Base-by-base conservation (phyloP, 495 filamentous ascomycete species). In the Tuber melanosporum region DNA sequence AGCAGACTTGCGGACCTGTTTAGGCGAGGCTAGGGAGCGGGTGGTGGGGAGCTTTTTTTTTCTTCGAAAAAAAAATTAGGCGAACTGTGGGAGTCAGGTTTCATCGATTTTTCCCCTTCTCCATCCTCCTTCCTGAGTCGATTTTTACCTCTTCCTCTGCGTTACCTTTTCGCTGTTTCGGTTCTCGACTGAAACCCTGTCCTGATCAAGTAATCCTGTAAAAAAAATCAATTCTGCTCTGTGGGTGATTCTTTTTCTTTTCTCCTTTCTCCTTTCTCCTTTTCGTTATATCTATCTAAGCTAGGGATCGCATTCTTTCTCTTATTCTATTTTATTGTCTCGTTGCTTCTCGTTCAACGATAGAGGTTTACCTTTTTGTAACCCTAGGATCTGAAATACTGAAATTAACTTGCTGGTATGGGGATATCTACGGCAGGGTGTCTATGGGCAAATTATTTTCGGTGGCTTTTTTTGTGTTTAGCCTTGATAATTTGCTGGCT, bases 31-130 rank as follows among this genome's bases (percentile, higher is more conserved):
- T 66, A 15, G 57, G 57, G 26, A 66, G 57, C 26, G 10, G n/a
- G 3, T 3, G 26, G 14, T 12, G n/a, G 10, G n/a, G 20, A 8
- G 7, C 12, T 32, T 66, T 32, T n/a, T 10, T 66, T 14, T 17
- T 22, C 6, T 49, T 0, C 0, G 6, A 49, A 22, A 66, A 66
- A 32, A 32, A 5, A 57, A 32, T 32, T 32, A 17, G 57, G 57
- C 43, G 45, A 41, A 72, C 36, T 76, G 74, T 72, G 49, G 74
- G 74, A 72, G 74, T 76, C 70, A 45, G 70, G 32, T 32, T 52
- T 57, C 43, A 49, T 66, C 57, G n/a, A 36, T 76, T 46, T 72
- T 72, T 72, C 4, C 17, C 70, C 62, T 17, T 19, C 46, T 32
- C 22, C n/a, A 17, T 74, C 47, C 45, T 49, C 70, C 39, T 71